Conservation (phyloP, 352 stramenopile species). For the Phytophthora citrophthora region DNA sequence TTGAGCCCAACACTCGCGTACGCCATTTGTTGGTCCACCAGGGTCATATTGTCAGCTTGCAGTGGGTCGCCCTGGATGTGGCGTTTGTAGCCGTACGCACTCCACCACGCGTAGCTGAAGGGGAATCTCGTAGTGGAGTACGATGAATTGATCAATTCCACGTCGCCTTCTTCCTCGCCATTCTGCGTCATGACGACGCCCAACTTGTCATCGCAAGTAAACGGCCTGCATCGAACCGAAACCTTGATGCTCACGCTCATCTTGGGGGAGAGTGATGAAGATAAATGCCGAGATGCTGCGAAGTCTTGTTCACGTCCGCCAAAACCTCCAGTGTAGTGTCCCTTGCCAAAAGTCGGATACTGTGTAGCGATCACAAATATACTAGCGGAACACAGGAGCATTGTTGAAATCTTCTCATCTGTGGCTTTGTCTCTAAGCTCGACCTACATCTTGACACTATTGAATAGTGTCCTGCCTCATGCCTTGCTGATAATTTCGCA, state of each 20-base stretch:
- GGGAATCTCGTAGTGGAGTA: conserved; percentile 94
- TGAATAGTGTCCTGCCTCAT: neutral
- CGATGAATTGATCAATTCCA: conserved; percentile 93
- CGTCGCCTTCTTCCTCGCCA: conserved; percentile 92
- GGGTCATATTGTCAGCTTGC: conserved; percentile 80
- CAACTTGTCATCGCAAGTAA: conserved; percentile 91
- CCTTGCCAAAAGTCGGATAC: conserved; percentile 35
- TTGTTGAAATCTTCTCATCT: conserved; percentile 8
- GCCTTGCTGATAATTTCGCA: conserved; percentile 39
- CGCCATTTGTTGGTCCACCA: conserved; percentile 92
- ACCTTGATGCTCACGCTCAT: conserved; percentile 93
- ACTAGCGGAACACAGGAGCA: neutral
- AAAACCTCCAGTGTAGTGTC: conserved; percentile 6
- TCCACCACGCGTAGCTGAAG: conserved; percentile 95
- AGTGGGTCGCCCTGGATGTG: conserved; percentile 77
- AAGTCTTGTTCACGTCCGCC: neutral
- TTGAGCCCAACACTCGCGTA: conserved; percentile 90
- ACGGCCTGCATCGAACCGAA: conserved; percentile 85
- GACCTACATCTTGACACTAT: conserved; percentile 8
- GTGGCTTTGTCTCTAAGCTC: conserved; percentile 25
- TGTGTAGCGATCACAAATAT: no score
- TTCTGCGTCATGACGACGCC: conserved; percentile 92
- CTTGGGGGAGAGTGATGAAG: neutral
- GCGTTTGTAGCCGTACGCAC: conserved; percentile 92
- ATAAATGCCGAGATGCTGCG: neutral